These are phyloP conservation scores for Gardenia jasminoides DNA, from an alignment of 257 asterid species.

Conservation along the genomic window DNA sequence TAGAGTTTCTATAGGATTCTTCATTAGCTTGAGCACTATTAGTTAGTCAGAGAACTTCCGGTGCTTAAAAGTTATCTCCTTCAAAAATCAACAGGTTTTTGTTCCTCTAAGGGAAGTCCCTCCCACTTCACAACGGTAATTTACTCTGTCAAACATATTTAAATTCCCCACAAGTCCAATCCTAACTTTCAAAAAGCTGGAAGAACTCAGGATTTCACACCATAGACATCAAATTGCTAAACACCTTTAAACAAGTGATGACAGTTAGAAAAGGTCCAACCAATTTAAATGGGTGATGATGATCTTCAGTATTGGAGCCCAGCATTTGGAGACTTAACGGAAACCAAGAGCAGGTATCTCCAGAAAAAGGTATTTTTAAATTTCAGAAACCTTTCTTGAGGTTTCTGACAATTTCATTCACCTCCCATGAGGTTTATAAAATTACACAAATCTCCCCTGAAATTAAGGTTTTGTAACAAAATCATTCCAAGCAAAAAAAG, in stretches of 20 bases:
- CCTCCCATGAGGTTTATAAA: too few species aligned
- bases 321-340: background rate
- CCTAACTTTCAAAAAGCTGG: background rate
- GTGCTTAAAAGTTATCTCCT: background rate
- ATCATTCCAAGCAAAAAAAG: too few species aligned
- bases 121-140: background rate
- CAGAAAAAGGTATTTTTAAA: background rate
- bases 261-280: background rate
- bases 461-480: too few species aligned
- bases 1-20: background rate
- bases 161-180: background rate
- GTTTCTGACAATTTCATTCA: too few species aligned
- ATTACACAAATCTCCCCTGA: too few species aligned
- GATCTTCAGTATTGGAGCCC: background rate
- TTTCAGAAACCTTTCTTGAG: too few species aligned
- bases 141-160: background rate
- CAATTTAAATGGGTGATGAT: background rate
- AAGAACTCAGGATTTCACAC: background rate
- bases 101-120: background rate
- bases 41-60: background rate
- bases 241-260: too few species aligned
- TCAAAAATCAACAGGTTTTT: background rate
- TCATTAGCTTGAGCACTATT: background rate
- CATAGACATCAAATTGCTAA: background rate
- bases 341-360: background rate